Base-by-base conservation (phyloP, 352 stramenopile species). In the Vaucheria bursata region DNA sequence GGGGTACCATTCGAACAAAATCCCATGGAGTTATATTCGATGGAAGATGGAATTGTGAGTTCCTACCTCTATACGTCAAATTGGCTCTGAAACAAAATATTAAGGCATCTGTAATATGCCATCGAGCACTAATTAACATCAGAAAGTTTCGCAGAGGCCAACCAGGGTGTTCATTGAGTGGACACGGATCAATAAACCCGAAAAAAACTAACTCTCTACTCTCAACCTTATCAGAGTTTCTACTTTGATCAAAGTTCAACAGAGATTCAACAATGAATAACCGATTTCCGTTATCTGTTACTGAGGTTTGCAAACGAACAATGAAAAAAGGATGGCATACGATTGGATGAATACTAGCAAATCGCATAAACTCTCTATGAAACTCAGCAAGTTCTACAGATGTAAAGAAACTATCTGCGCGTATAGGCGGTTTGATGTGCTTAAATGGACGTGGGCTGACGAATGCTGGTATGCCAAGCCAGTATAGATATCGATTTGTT, bases 401-500 rank as follows among this genome's bases (percentile, higher is more conserved):
- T 7, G 64, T 39, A 39, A 40, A 32, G 52, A 29, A 2, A n/a
- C 66, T 75, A 7, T 53, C 52, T 7, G 67, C 50, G 12, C 18
- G 32, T 6, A 29, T 39, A 39, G 79, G 49, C 36, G 18, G 40
- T 33, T 39, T 45, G n/a, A n/a, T n/a, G 31, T 67, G 37, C 18
- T 52, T n/a, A 12, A 85, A 87, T 4, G 65, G 78, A 1, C n/a
- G 37, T 31, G 79, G 40, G 12, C 87, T 85, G 7, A 85, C 86
- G 2, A 95, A 73, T 2, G 90, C 91, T 18, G 92, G 91, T 73
- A 96, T 96, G 2, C 86, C 91, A 59, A 96, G 95, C 91, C 93
- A 97, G 82, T 97, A 96, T 45, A 95, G 75, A 79, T 95, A 97
- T 79, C 87, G 88, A 80, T 96, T 92, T 70, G 89, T 90, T 85